Conservation (phyloP, 106 monocot species). For the Dioscorea dumetorum region DNA sequence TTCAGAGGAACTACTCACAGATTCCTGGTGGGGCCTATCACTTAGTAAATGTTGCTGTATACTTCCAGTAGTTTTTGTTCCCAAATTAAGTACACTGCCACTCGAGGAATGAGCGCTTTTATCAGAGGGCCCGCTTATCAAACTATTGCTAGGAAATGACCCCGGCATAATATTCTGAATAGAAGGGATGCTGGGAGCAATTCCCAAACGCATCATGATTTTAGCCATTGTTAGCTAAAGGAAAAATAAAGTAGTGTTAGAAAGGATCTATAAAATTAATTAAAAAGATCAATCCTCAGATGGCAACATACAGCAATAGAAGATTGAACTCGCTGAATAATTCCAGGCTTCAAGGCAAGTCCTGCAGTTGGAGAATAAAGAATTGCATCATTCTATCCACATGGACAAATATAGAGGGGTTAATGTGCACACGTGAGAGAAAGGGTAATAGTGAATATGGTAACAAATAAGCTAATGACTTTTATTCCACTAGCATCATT, state of each 20-base stretch:
- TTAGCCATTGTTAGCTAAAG: conserved; percentile 44
- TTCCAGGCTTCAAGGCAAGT: conserved; percentile 58
- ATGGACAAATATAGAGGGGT: background rate
- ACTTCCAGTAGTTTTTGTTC: conserved; percentile 15
- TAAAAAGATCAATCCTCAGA: background rate
- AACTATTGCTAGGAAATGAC: conserved; percentile 21
- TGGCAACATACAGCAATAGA: conserved; percentile 30
- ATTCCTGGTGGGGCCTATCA: conserved; percentile 1
- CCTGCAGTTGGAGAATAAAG: conserved; percentile 22
- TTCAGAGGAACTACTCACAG: conserved; percentile 1
- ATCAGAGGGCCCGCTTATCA: conserved; percentile 9
- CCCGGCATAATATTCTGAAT: conserved; percentile 14
- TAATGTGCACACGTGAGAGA: background rate
- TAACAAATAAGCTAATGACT: background rate
- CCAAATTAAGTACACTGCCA: conserved; percentile 7
- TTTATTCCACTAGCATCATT: background rate
- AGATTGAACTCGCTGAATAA: conserved; percentile 36
- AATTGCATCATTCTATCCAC: too few species aligned
- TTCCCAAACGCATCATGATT: conserved; percentile 33
- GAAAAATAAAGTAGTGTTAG: conserved; percentile 11
- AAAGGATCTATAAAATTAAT: background rate
- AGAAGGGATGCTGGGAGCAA: conserved; percentile 27
- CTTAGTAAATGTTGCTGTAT: conserved; percentile 9
- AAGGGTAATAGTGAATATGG: background rate
- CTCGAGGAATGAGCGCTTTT: conserved; percentile 10